Evolutionary conservation across 163 green algal species (phyloP), one percentile per base, ranked within the genome.

Genomic region (Scenedesmus sp.): DNA sequence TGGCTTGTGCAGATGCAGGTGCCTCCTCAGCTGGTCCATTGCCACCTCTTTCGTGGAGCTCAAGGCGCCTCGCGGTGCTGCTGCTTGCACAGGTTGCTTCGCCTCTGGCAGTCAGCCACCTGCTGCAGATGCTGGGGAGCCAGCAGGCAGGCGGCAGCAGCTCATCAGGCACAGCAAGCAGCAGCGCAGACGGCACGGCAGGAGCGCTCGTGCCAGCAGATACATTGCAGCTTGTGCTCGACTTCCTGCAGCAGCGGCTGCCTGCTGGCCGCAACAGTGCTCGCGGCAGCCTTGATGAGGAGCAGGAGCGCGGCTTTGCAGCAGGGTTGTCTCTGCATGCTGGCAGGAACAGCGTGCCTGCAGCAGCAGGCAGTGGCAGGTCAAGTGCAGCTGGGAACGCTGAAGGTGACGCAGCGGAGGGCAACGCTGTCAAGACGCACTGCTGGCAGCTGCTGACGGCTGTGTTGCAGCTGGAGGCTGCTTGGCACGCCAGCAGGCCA

Each of bases 391-490:
- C 76, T 37, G 16, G 46, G 26, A 6, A 22, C 35, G 43, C 42
- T 59, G 40, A 35, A 13, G 79, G 18, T 30, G 81, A 44, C 3
- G 81, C 81, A 86, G 51, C n/a, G 1, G 33, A 79, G 82, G 46
- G 51, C 82, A 56, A 76, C 20, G 42, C 18, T 30, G 15, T 81
- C 44, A 51, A 73, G 16, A 44, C 68, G 49, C 81, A 90, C 68
- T 90, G 85, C 59, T 90, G 85, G 85, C 43, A 84, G 68, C 85
- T 90, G 85, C 37, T 90, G 68, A 73, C 68, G 13, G 42, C 43
- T 18, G 15, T 90, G 59, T 12, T 90, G 68, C 42, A 90, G 68
- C 68, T 90, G 85, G 44, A 43, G 40, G 18, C 42, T 30, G n/a
- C 73, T 2, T 40, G n/a, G 79, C 79, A 40, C 24, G 43, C 42